Evolutionary conservation across 345 rosid genomes (phyloP), one percentile per base, ranked within the genome.

Genomic region (Brassica nigra): DNA sequence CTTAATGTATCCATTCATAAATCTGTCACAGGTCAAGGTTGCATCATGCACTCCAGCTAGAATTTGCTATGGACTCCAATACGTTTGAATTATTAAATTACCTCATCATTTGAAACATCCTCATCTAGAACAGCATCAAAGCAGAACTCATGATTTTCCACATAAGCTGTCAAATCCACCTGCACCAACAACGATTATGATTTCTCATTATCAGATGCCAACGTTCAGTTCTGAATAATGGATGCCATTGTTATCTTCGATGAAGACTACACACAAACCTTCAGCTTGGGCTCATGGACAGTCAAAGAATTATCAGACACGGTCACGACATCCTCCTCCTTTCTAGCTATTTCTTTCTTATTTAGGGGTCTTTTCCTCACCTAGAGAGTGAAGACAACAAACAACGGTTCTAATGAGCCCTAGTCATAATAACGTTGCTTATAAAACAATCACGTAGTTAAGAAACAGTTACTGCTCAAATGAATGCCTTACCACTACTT

Each of bases 151-250:
- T 95, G 98, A 86, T 85, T 95, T 85, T 95, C 99, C 71, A 95
- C 97, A 81, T 91, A 95, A 23, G 98, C 99, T 8, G 99, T 95
- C 87, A 95, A 86, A 85, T 95, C 99, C 84, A 95, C 99, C 99
- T 96, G 82, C 75, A 80, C 63, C 63, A 77, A 70, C 66, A 86
- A 71, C n/a, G 80, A 79, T 4, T 64, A 62, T 2, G 5, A 23
- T 42, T 39, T 3, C 66, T 75, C 63, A 76, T 23, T 58, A 65
- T 64, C n/a, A 70, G 71, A 79, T 68, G 82, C 58, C 74, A 79
- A 73, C 47, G 58, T 75, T 75, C 67, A 80, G 72, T 74, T 75
- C 71, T 75, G 72, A 63, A 80, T 69, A 68, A 62, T 70, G 79
- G 66, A 70, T 75, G 67, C 63, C 82, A 79, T 34, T 67, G 66